Percentiles rank a stretch among this genome's conserved stretches.
These are phyloP conservation scores for Rhododendron kiyosumense DNA, from an alignment of 148 eudicot genomes.

Conservation along the genomic window DNA sequence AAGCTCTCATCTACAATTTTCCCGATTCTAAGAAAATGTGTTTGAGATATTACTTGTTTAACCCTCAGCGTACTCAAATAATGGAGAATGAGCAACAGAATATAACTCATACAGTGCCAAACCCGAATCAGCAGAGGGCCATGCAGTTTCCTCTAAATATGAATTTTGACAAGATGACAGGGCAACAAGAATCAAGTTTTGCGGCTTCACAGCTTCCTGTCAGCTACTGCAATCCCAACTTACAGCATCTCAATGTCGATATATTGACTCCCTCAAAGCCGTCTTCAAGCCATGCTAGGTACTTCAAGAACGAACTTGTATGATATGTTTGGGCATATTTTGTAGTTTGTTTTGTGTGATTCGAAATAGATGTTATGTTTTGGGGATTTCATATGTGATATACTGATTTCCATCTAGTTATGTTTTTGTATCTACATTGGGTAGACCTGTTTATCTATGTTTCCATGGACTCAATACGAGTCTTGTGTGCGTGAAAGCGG, in stretches of 20 bases:
- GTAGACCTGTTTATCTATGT: not conserved
- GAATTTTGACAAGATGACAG: not conserved
- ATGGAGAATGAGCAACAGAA: not conserved
- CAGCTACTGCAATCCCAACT: not conserved
- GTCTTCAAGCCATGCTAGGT: constrained; percentile 15
- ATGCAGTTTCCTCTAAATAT: not conserved
- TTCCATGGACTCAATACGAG: not conserved
- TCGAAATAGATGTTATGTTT: not conserved
- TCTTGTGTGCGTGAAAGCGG: not conserved
- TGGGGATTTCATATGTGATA: not conserved
- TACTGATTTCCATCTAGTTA: not conserved
- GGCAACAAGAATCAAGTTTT: not conserved
- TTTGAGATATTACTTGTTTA: constrained; percentile 2
- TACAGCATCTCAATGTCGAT: not conserved
- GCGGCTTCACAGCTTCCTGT: not conserved
- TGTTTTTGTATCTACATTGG: no score
- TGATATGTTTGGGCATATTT: not conserved
- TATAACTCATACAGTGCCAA: not conserved
- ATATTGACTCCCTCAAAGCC: constrained; percentile 6
- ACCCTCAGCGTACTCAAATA: constrained; percentile 15
- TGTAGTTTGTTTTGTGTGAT: not conserved
- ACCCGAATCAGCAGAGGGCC: not conserved
- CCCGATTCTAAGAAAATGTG: not conserved
- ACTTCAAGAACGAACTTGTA: not conserved
- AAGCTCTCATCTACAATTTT: not conserved